Base-by-base conservation (phyloP, 192 early-diverging fungal species). In the Coemansia sp. region DNA sequence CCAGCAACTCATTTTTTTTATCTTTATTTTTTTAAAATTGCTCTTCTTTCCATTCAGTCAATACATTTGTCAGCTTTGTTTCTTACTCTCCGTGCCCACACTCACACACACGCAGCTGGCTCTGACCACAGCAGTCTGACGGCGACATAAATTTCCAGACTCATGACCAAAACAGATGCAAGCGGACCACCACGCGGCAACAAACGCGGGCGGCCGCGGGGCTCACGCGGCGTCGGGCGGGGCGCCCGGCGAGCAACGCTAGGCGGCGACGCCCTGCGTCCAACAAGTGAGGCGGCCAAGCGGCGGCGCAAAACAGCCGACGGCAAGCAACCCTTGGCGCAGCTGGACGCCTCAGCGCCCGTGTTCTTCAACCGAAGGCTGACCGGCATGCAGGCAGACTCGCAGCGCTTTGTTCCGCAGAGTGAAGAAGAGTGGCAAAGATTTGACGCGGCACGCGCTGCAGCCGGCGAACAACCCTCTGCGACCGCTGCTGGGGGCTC, bases 401-500 rank as follows among this genome's bases (percentile, higher is more conserved):
- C 83, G 7, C 51, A 69, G 21, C 57, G 70, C 50, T 82, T 82
- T 47, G 62, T 76, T 0, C 89, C 89, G 0, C 61, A 72, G 40
- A 8, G 7, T 10, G 66, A 75, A 0, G 46, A 48, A 10, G 88
- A 88, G 41, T 83, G 79, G 40, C 17, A 39, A 2, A 55, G 59
- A 17, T 90, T 85, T 55, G 84, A 82, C 24, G 64, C 70, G 52
- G 81, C 83, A 3, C 81, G 71, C 34, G 53, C 55, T 4, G 58
- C 66, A 3, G 80, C 79, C 23, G 47, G 47, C 0, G 62, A 74
- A 42, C 62, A 76, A n/a, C 34, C 34, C 34, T 10, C 11, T 6
- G 34, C 9, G 7, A 9, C 34, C 34, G 9, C 62, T 1, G 58
- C 34, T n/a, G n/a, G n/a, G n/a, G n/a, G n/a, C n/a, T n/a, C n/a